phyloP scores from a whole-genome alignment of 202 grass and related monocot species.

The Bolboschoenoplectus hybrid region DNA sequence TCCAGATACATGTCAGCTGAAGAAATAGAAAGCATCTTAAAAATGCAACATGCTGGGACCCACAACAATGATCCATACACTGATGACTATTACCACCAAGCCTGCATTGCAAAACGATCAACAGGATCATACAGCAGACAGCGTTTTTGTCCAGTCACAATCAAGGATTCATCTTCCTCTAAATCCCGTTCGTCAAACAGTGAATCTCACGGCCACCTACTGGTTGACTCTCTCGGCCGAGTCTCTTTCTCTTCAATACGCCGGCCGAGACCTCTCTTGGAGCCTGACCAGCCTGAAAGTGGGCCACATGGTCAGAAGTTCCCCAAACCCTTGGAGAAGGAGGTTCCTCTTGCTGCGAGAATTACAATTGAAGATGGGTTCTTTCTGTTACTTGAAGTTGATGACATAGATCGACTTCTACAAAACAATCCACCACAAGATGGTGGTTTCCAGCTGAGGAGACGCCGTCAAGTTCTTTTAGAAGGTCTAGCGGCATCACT shows the following conservation, averaged over 20 bases:
- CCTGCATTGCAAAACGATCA: slow-evolving; percentile 82
- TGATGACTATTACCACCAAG: slow-evolving; percentile 96
- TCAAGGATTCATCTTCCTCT: slow-evolving; percentile 74
- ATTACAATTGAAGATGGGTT: slow-evolving; percentile 92
- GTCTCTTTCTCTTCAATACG: slow-evolving; percentile 92
- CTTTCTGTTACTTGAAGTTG: slow-evolving; percentile 85
- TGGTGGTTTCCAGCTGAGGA: slow-evolving; percentile 74
- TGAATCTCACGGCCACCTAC: slow-evolving; percentile 83
- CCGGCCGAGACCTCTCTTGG: slow-evolving; percentile 75
- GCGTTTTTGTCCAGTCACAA: slow-evolving; percentile 66
- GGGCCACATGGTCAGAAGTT: slow-evolving; percentile 70
- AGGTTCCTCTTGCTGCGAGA: slow-evolving; percentile 80
- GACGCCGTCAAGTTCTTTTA: slow-evolving; percentile 75
- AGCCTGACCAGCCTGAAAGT: slow-evolving; percentile 60
- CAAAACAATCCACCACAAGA: slow-evolving; percentile 84
- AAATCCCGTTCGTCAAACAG: slow-evolving; percentile 65
- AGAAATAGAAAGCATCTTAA: slow-evolving; percentile 94
- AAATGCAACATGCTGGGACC: slow-evolving; percentile 88
- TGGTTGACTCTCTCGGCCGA: slow-evolving; percentile 77
- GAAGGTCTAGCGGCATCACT: slow-evolving; percentile 93
- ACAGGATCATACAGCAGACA: slow-evolving; percentile 57
- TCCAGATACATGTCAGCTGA: slow-evolving; percentile 99
- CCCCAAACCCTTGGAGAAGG: slow-evolving; percentile 76
- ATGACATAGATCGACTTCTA: slow-evolving; percentile 87
- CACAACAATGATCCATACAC: slow-evolving; percentile 93